phyloP scores from a whole-genome alignment of 495 filamentous ascomycete species.

The Hyaloscypha variabilis region DNA sequence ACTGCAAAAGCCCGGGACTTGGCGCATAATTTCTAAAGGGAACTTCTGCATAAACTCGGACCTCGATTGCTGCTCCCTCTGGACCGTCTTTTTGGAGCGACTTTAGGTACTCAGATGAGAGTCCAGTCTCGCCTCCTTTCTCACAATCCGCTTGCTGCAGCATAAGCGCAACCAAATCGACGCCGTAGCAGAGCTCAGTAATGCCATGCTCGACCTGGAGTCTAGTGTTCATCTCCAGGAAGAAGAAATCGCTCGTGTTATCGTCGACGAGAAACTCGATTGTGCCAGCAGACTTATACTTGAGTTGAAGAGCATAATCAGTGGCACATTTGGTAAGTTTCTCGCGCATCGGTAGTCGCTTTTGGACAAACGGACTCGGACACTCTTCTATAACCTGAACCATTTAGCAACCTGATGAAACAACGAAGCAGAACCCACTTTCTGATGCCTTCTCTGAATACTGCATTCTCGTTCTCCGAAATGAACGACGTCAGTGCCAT shows the following conservation, averaged over 20 bases:
- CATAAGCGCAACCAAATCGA: constrained; percentile 60
- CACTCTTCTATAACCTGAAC: constrained; percentile 40
- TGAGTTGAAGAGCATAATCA: constrained; percentile 49
- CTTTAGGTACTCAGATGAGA: constrained; percentile 10
- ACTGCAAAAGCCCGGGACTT: constrained; percentile 57
- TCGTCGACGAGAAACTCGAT: constrained; percentile 69
- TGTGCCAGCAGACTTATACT: constrained; percentile 63
- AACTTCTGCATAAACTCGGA: constrained; percentile 64
- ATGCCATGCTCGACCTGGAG: constrained; percentile 70
- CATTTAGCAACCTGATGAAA: not conserved
- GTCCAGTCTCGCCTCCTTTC: constrained; percentile 24
- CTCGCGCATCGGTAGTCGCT: constrained; percentile 46
- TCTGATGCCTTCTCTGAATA: constrained; percentile 70
- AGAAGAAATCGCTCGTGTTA: constrained; percentile 59
- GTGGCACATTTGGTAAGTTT: constrained; percentile 55
- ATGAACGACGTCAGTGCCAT: constrained; percentile 56
- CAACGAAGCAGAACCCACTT: constrained; percentile 43
- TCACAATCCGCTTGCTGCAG: constrained; percentile 30
- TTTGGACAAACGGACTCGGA: constrained; percentile 42
- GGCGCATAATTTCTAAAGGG: constrained; percentile 58
- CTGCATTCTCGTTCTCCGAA: constrained; percentile 63
- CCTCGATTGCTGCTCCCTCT: constrained; percentile 54
- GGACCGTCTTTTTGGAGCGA: constrained; percentile 21
- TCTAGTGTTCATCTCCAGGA: constrained; percentile 70
- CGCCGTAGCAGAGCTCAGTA: constrained; percentile 60